These are phyloP conservation scores for Mucor mucedo DNA, from an alignment of 371 early-diverging fungal genomes.

Conservation along the genomic window DNA sequence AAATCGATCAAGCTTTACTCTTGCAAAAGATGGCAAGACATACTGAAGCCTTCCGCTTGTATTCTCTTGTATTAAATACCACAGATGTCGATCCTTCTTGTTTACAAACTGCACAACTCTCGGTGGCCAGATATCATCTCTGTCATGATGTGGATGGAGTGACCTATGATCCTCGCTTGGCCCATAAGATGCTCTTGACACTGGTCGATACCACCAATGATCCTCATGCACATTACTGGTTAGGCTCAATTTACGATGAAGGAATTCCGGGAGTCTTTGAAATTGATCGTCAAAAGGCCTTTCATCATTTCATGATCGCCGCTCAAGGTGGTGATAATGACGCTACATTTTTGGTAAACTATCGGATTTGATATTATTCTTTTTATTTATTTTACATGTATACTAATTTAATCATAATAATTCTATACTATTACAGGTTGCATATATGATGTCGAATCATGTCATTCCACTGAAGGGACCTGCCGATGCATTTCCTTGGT, in stretches of 20 bases:
- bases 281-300: slow-evolving; percentile 43
- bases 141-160: slow-evolving; percentile 37
- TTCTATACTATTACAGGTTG: slow-evolving; percentile 34
- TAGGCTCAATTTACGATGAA: slow-evolving; percentile 53
- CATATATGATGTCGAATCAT: slow-evolving; percentile 57
- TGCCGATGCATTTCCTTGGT: slow-evolving; percentile 60
- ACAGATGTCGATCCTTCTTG: slow-evolving; percentile 15
- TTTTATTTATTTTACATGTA: not conserved
- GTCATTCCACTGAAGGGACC: slow-evolving; percentile 52
- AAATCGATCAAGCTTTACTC: slow-evolving; percentile 44
- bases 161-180: slow-evolving; percentile 26
- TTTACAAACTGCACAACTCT: slow-evolving; percentile 34
- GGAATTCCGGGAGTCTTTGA: slow-evolving; percentile 41
- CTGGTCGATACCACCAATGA: slow-evolving; percentile 31
- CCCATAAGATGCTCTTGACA: slow-evolving; percentile 28
- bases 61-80: slow-evolving; percentile 4
- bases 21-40: slow-evolving; percentile 44
- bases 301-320: slow-evolving; percentile 40
- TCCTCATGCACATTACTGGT: slow-evolving; percentile 49
- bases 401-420: slow-evolving; percentile 1
- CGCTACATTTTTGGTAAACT: slow-evolving; percentile 45
- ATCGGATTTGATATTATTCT: not conserved
- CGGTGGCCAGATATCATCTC: slow-evolving; percentile 48
- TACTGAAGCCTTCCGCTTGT: slow-evolving; percentile 35
- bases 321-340: slow-evolving; percentile 47